phyloP scores from a whole-genome alignment of 257 asterid genomes.

The Ophiorrhiza pumila region DNA sequence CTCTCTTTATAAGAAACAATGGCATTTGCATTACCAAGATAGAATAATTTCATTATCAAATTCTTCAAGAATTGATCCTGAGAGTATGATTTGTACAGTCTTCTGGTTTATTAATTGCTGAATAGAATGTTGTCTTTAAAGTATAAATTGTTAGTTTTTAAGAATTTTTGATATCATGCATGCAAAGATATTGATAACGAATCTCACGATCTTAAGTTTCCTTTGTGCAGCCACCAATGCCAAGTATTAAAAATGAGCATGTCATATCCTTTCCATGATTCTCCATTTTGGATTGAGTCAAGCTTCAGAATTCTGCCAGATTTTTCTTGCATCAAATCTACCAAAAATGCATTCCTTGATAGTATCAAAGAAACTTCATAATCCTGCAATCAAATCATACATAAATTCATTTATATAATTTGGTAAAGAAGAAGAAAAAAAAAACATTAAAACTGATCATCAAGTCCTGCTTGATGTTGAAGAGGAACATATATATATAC shows the following conservation, averaged over 20 bases:
- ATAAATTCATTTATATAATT: too few species aligned
- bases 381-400: slow-evolving; percentile 39
- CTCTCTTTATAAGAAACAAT: too few species aligned
- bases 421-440: too few species aligned
- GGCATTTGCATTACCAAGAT: too few species aligned
- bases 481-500: slow-evolving; percentile 20
- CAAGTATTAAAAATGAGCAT: slow-evolving; percentile 77
- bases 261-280: slow-evolving; percentile 60
- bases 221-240: slow-evolving; percentile 95
- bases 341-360: slow-evolving; percentile 63
- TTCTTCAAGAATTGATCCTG: too few species aligned
- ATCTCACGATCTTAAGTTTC: slow-evolving; percentile 54
- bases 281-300: slow-evolving; percentile 57
- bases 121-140: too few species aligned
- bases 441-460: too few species aligned
- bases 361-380: slow-evolving; percentile 45
- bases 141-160: background rate
- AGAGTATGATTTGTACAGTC: too few species aligned
- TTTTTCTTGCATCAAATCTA: slow-evolving; percentile 48
- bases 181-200: background rate
- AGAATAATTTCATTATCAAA: too few species aligned
- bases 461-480: too few species aligned
- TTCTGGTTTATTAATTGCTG: too few species aligned
- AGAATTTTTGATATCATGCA: background rate
- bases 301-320: slow-evolving; percentile 51